These are phyloP conservation scores for Fremontodendron californicum DNA, from an alignment of 345 rosid species.

Conservation along the genomic window DNA sequence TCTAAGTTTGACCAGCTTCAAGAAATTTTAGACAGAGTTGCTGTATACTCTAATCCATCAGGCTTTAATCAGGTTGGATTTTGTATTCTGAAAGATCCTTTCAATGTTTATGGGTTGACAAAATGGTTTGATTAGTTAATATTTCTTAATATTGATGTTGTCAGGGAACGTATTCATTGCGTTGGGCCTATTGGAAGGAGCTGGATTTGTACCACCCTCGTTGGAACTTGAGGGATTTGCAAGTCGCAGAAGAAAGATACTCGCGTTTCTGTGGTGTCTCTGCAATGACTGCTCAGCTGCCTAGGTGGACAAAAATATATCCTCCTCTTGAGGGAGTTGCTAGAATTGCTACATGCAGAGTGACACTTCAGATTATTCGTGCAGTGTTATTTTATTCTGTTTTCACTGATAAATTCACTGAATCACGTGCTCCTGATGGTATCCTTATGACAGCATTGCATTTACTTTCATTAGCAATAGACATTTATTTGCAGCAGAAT, in stretches of 20 bases:
- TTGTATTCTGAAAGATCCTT: slow-evolving; percentile 21
- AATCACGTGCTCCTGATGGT: slow-evolving; percentile 75
- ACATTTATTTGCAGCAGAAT: slow-evolving; percentile 59
- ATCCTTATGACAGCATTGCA: slow-evolving; percentile 76
- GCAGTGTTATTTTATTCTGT: slow-evolving; percentile 74
- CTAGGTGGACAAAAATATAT: slow-evolving; percentile 74
- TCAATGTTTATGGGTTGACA: slow-evolving; percentile 18
- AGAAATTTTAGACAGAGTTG: slow-evolving; percentile 67
- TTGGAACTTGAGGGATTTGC: slow-evolving; percentile 84
- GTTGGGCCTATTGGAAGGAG: slow-evolving; percentile 80
- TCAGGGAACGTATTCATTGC: slow-evolving; percentile 84
- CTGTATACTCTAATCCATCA: slow-evolving; percentile 75
- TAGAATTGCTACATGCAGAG: slow-evolving; percentile 73
- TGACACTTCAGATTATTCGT: slow-evolving; percentile 59
- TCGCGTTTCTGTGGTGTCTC: slow-evolving; percentile 62
- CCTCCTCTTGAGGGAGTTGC: slow-evolving; percentile 68
- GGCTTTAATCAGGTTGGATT: slow-evolving; percentile 81
- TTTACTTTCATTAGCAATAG: slow-evolving; percentile 71
- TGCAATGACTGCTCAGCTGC: slow-evolving; percentile 78
- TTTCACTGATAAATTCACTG: slow-evolving; percentile 46
- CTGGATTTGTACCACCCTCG: slow-evolving; percentile 92
- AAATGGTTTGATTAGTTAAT: neutral
- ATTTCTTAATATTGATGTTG: slow-evolving; percentile 15
- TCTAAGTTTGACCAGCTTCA: slow-evolving; percentile 74
- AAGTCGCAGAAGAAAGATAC: slow-evolving; percentile 94